Conservation (phyloP, 163 green algal genomes). For the Trebouxiophyceae sp. region DNA sequence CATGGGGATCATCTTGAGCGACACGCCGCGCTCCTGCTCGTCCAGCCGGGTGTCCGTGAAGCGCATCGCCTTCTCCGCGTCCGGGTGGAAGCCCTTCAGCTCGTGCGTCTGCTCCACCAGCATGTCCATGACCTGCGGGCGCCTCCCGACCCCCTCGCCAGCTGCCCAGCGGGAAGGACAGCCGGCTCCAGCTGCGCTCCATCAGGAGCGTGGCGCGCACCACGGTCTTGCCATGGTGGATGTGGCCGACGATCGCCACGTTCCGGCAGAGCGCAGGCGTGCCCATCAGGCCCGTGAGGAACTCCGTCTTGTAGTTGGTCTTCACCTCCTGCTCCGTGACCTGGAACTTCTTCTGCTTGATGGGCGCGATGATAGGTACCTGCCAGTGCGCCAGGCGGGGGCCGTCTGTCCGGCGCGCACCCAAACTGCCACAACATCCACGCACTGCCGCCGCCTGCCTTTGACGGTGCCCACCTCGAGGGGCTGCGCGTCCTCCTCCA, state of each 20-base stretch:
- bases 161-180: neutral
- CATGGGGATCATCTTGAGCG: slow-evolving; percentile 93
- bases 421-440: too few relatives aligned
- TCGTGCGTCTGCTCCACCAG: slow-evolving; percentile 88
- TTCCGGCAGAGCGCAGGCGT: slow-evolving; percentile 82
- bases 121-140: slow-evolving; percentile 85
- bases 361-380: slow-evolving; percentile 85
- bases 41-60: slow-evolving; percentile 97
- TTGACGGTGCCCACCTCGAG: slow-evolving; percentile 68
- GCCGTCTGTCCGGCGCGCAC: too few relatives aligned
- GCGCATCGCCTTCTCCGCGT: slow-evolving; percentile 58
- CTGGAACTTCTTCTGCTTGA: slow-evolving; percentile 79
- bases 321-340: slow-evolving; percentile 41
- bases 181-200: too few relatives aligned
- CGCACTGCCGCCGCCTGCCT: too few relatives aligned
- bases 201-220: too few relatives aligned
- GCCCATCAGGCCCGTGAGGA: slow-evolving; percentile 61
- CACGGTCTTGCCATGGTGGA: slow-evolving; percentile 96
- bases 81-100: slow-evolving; percentile 16
- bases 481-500: slow-evolving; percentile 97
- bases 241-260: slow-evolving; percentile 86
- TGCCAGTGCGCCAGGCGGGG: too few relatives aligned
- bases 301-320: slow-evolving; percentile 67
- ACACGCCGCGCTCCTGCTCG: slow-evolving; percentile 87
- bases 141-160: too few relatives aligned